Evolutionary conservation across 2,329 filamentous ascomycete genomes (phyloP).

Genomic region (Aspergillus ustus): DNA sequence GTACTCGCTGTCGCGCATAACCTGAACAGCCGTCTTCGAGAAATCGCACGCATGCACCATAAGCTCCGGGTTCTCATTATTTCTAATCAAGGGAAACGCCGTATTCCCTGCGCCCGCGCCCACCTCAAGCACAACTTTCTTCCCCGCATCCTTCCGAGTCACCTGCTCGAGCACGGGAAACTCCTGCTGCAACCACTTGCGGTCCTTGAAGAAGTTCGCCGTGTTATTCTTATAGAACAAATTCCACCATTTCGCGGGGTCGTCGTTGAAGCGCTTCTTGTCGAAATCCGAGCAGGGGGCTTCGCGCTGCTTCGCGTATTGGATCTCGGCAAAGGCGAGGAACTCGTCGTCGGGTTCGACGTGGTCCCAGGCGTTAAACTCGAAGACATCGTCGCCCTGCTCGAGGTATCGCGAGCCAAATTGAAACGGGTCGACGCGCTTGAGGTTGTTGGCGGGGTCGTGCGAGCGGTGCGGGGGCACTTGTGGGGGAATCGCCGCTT

Average conservation of each 20-base stretch:
- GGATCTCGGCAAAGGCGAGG: constrained; percentile 80
- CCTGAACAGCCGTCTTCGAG: constrained; percentile 89
- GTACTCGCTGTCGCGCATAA: constrained; percentile 79
- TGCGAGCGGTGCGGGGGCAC: constrained; percentile 70
- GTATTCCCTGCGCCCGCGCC: constrained; percentile 96
- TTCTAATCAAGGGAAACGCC: constrained; percentile 84
- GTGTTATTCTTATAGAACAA: constrained; percentile 98
- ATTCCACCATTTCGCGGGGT: constrained; percentile 98
- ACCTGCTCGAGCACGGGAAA: constrained; percentile 85
- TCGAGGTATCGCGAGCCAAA: constrained; percentile 89
- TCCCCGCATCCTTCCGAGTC: constrained; percentile 71
- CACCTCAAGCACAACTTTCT: constrained; percentile 79
- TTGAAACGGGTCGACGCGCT: constrained; percentile 89
- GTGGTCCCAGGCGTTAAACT: constrained; percentile 99
- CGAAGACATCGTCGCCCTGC: constrained; percentile 86
- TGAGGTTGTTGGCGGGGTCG: constrained; percentile 72
- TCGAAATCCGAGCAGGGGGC: constrained; percentile 92
- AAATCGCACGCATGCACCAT: constrained; percentile 95
- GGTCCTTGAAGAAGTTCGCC: constrained; percentile 97
- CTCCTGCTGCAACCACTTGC: constrained; percentile 96
- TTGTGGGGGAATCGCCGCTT: constrained; percentile 51
- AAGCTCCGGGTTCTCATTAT: constrained; percentile 80
- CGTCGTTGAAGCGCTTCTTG: constrained; percentile 82
- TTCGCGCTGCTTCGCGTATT: constrained; percentile 82
- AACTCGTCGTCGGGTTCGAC: constrained; percentile 91